A percentile compares a stretch with the other conserved stretches of the same genome.
These are phyloP conservation scores for Thraustotheca clavata DNA, from an alignment of 352 stramenopile species.

Conservation along the genomic window DNA sequence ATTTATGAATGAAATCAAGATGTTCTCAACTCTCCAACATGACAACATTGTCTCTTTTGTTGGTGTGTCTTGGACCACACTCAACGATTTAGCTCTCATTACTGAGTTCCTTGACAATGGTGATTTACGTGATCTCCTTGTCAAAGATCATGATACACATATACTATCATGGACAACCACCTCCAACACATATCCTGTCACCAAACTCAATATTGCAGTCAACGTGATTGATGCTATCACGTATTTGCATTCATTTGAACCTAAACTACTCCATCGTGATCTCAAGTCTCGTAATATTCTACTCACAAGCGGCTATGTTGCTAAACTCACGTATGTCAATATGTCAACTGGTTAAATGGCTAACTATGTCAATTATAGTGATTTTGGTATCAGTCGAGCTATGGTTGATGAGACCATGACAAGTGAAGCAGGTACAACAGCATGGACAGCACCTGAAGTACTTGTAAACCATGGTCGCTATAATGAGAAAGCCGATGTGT, in stretches of 20 bases:
- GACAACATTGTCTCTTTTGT: constrained; percentile 19
- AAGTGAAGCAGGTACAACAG: constrained; percentile 28
- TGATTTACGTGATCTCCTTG: constrained; percentile 21
- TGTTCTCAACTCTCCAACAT: constrained; percentile 16
- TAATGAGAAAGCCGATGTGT: constrained; percentile 39
- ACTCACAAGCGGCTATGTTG: constrained; percentile 24
- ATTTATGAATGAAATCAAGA: constrained; percentile 22
- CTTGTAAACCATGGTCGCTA: constrained; percentile 30
- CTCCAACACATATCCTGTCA: neutral
- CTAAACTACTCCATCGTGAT: constrained; percentile 35
- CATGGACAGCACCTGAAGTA: constrained; percentile 33
- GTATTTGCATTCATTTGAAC: constrained; percentile 31
- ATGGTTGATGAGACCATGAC: constrained; percentile 27
- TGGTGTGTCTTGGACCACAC: constrained; percentile 9
- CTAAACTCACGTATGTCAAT: constrained; percentile 28
- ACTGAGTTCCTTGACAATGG: constrained; percentile 37
- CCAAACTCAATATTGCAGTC: constrained; percentile 16
- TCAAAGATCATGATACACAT: neutral
- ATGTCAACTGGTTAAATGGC: neutral
- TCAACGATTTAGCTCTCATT: constrained; percentile 26
- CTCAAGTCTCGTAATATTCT: constrained; percentile 46
- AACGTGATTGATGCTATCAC: constrained; percentile 30
- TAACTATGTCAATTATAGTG: neutral
- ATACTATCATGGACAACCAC: neutral
- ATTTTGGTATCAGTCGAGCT: constrained; percentile 32